Percentiles rank a stretch among this genome's conserved stretches.
Conservation (phyloP, 2,329 filamentous ascomycete genomes). For the Diaporthe capsici region DNA sequence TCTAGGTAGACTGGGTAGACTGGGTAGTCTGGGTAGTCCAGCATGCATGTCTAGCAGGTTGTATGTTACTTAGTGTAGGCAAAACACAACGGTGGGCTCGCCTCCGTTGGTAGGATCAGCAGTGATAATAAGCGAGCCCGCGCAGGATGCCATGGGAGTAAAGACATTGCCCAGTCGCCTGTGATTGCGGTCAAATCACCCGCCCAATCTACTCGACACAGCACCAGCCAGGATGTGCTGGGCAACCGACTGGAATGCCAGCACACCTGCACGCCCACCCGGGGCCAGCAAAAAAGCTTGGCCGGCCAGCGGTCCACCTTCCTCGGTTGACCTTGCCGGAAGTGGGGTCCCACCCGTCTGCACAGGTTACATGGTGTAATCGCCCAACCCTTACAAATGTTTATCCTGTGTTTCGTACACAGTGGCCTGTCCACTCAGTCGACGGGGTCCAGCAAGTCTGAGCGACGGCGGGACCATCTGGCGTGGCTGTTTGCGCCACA, state of each 20-base stretch:
- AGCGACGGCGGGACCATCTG: not conserved
- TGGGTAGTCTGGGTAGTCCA: not conserved
- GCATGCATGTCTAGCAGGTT: conserved; percentile 5
- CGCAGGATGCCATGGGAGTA: not conserved
- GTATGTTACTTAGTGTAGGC: not conserved
- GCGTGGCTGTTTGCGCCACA: conserved; percentile 30
- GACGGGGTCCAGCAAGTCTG: not conserved
- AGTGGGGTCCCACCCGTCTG: conserved; percentile 20
- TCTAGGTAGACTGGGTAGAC: not conserved
- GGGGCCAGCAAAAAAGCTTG: conserved; percentile 20
- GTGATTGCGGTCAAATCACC: conserved; percentile 20
- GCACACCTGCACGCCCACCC: not conserved
- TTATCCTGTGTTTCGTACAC: conserved; percentile 1
- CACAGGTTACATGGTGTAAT: conserved; percentile 22
- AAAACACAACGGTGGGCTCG: conserved; percentile 21
- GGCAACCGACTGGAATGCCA: conserved; percentile 5
- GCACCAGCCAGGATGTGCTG: not conserved
- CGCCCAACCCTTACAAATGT: not conserved
- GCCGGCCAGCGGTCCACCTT: not conserved
- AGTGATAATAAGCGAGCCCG: conserved; percentile 1
- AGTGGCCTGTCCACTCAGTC: no score
- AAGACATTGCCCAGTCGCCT: not conserved
- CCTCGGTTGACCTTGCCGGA: conserved; percentile 27
- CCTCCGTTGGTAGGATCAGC: conserved; percentile 24
- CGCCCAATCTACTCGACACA: conserved; percentile 29